phyloP scores from a whole-genome alignment of 2,329 filamentous ascomycete species.

The Phialophora tarda region DNA sequence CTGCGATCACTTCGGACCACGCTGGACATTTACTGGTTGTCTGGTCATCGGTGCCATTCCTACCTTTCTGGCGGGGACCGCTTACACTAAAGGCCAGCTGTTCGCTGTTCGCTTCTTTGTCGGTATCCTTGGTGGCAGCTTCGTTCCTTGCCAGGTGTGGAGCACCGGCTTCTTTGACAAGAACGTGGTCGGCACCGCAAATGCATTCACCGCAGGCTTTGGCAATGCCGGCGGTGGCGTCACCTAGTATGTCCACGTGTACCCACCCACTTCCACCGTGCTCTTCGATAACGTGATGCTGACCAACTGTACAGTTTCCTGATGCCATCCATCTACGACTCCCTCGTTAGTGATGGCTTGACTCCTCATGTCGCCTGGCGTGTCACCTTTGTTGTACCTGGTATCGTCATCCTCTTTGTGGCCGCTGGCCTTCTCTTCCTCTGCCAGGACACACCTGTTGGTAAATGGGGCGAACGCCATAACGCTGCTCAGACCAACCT shows the following conservation, averaged over 20 bases:
- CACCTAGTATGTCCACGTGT: slow-evolving; percentile 64
- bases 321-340: slow-evolving; percentile 89
- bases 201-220: slow-evolving; percentile 81
- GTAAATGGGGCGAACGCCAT: slow-evolving; percentile 77
- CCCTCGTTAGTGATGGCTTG: slow-evolving; percentile 68
- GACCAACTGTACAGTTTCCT: slow-evolving; percentile 61
- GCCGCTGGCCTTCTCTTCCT: slow-evolving; percentile 73
- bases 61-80: slow-evolving; percentile 78
- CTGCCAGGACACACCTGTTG: slow-evolving; percentile 81
- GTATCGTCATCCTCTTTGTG: slow-evolving; percentile 72
- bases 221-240: slow-evolving; percentile 89
- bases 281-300: neutral
- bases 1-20: slow-evolving; percentile 85
- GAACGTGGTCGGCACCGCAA: slow-evolving; percentile 86
- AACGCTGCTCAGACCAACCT: slow-evolving; percentile 62
- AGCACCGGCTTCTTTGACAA: slow-evolving; percentile 88
- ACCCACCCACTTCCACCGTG: neutral
- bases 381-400: slow-evolving; percentile 81
- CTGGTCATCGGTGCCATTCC: slow-evolving; percentile 81
- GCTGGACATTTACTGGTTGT: slow-evolving; percentile 76
- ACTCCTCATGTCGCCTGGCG: slow-evolving; percentile 76
- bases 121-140: slow-evolving; percentile 52
- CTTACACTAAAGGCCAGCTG: slow-evolving; percentile 65
- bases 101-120: slow-evolving; percentile 53
- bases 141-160: slow-evolving; percentile 79